Evolutionary conservation across 192 early-diverging fungal genomes (phyloP).

Genomic region (Borealophlyctis nickersoniae): DNA sequence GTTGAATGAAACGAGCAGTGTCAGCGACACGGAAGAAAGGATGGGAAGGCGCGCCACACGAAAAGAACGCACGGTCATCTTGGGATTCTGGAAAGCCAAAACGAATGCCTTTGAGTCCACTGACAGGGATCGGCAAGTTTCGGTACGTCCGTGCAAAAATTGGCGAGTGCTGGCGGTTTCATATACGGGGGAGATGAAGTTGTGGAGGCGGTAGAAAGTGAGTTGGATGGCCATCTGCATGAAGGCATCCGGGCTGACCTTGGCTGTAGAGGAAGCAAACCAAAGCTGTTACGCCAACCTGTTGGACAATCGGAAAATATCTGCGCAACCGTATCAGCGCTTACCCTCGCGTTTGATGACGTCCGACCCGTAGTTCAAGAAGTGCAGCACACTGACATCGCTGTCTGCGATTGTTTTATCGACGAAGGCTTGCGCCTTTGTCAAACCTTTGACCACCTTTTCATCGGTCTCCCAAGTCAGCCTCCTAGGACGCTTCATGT

Average conservation of each 20-base stretch:
- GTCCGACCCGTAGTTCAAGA: constrained; percentile 65
- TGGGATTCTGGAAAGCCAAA: constrained; percentile 54
- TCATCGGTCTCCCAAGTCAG: constrained; percentile 41
- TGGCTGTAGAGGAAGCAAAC: constrained; percentile 39
- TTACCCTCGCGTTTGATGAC: constrained; percentile 74
- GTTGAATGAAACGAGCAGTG: background rate
- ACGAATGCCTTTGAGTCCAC: constrained; percentile 67
- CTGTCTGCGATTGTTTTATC: constrained; percentile 54
- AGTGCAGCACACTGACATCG: constrained; percentile 61
- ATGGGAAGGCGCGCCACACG: too few species aligned
- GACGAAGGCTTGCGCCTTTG: constrained; percentile 52
- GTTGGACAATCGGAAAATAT: constrained; percentile 27
- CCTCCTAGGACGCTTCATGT: constrained; percentile 4
- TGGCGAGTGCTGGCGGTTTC: constrained; percentile 81
- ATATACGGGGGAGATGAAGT: constrained; percentile 66
- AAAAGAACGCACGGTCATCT: constrained; percentile 67
- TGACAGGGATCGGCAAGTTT: constrained; percentile 79
- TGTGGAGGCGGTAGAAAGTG: constrained; percentile 73
- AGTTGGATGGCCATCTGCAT: constrained; percentile 85
- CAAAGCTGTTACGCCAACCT: background rate
- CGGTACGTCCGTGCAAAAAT: constrained; percentile 81
- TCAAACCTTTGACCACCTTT: constrained; percentile 31
- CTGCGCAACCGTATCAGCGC: constrained; percentile 58
- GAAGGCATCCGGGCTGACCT: constrained; percentile 72
- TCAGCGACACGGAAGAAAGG: background rate